Base-by-base conservation (phyloP, 257 asterid species). In the Solanum ahanhuiri region DNA sequence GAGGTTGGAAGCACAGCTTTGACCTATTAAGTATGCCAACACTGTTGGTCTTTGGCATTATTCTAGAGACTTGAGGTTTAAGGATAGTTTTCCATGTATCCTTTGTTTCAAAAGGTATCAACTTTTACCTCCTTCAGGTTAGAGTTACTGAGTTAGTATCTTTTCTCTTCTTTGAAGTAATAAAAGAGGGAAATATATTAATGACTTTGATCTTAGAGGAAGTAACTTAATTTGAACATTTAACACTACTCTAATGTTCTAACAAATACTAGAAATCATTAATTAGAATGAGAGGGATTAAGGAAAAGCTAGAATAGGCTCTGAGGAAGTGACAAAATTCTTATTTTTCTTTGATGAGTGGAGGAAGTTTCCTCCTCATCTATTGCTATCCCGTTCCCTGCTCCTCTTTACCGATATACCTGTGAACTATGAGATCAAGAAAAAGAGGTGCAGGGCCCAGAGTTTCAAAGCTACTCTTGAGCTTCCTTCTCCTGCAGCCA, bases 391-490 rank as follows among this genome's bases (percentile, higher is more conserved):
- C 12, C 83, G 2, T 17, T 23, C 25, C 66, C 17, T 15, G 57
- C 37, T 89, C 35, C 69, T 57, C 76, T 54, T 76, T 20, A 28
- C 81, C 90, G 89, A 87, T 87, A 83, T 88, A 88, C 89, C 90
- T 75, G 92, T 82, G 81, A 69, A 92, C 60, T 66, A 83, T 90
- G 93, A 87, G 84, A 87, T 85, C 63, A 89, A 86, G 87, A 91
- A 86, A 87, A 93, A 91, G 90, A 92, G 93, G 89, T 51, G 88
- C 91, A 87, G 87, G 90, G 88, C 85, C 87, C 88, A 85, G 89
- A 86, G 89, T 64, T 76, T 75, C 87, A 85, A 81, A 81, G 75
- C 88, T 58, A 87, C 93, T 69, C 86, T 89, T 30, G 92, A 87
- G 83, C 82, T 88, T 85, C 69, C 89, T 85, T 85, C 89, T 83